Evolutionary conservation across 305 asterid genomes (phyloP), one percentile per base, ranked within the genome.

Genomic region (Fraxinus dipetala): DNA sequence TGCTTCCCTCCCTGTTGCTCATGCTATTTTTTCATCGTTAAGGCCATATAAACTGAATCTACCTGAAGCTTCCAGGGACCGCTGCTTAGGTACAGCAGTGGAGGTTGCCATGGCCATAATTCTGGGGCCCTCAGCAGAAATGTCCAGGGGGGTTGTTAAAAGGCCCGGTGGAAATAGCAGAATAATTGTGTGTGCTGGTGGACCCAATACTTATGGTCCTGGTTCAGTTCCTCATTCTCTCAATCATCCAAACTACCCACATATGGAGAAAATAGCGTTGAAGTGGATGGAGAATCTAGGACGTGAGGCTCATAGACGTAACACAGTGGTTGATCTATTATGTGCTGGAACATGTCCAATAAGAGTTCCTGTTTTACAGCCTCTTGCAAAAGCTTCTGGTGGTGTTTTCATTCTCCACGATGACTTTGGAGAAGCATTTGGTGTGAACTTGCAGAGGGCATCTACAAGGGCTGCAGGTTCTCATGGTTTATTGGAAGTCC

Each of bases 261-360:
- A 95, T 84, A 79, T 92, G 93, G 98, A 93, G 91, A 95, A 90
- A 87, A 86, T 87, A 63, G 93, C 98, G 70, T 51, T 90, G 77
- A 90, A 92, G 85, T 95, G 93, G 95, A 95, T 95, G 98, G 98
- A 92, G 79, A 87, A 83, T 83, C 89, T 93, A 77, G 98, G 98
- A 24, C 90, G 89, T 70, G 90, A 91, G 82, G 97, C 97, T 77
- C 90, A 88, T 88, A 90, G 86, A 59, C 87, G 89, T 78, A 91
- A 90, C 83, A 90, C 93, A n/a, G 93, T 92, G 80, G 88, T 93
- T 81, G 98, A 95, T 86, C 87, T 95, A 72, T 88, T 93, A 75
- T 93, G 98, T 83, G 98, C 98, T 70, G 98, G 98, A 81, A 95
- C 98, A 75, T 95, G 98, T 82, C 98, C 98, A 6, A 90, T 91